phyloP scores from a whole-genome alignment of 805 yeast species.

The Lipomyces yamadae region DNA sequence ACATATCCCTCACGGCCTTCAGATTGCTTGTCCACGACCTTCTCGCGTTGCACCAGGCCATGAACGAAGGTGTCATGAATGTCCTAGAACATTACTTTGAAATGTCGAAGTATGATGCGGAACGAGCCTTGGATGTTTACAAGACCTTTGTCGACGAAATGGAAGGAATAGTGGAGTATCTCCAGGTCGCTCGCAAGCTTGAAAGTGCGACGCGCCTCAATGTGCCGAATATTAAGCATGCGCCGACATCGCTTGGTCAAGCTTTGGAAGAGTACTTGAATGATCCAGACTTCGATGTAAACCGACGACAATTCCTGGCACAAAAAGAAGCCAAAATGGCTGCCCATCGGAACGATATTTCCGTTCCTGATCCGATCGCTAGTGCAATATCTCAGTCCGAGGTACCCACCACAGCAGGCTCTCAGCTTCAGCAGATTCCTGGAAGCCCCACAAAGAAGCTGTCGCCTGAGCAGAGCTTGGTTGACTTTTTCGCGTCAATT shows the following conservation, averaged over 20 bases:
- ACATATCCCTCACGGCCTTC: conserved; percentile 81
- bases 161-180: conserved; percentile 80
- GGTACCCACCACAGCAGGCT: conserved; percentile 1
- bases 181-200: conserved; percentile 85
- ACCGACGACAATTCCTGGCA: conserved; percentile 75
- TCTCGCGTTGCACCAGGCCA: conserved; percentile 79
- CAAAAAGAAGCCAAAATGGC: conserved; percentile 57
- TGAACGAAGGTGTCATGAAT: conserved; percentile 96
- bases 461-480: conserved; percentile 31
- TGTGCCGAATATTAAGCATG: conserved; percentile 96
- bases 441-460: background rate
- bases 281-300: conserved; percentile 82
- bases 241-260: conserved; percentile 88
- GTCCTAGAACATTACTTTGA: conserved; percentile 93
- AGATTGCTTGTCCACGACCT: conserved; percentile 88
- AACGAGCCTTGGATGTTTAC: conserved; percentile 81
- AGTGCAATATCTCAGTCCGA: conserved; percentile 32
- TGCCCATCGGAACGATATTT: conserved; percentile 25
- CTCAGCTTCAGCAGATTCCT: conserved; percentile 38
- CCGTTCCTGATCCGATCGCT: conserved; percentile 2
- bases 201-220: conserved; percentile 85
- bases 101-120: conserved; percentile 84
- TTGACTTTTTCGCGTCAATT: conserved; percentile 35
- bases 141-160: conserved; percentile 85
- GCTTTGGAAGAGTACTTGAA: conserved; percentile 86